Percentiles rank a stretch among this genome's conserved stretches.
Evolutionary conservation across 352 stramenopile species (phyloP).

Genomic region (Phytophthora syringae): DNA sequence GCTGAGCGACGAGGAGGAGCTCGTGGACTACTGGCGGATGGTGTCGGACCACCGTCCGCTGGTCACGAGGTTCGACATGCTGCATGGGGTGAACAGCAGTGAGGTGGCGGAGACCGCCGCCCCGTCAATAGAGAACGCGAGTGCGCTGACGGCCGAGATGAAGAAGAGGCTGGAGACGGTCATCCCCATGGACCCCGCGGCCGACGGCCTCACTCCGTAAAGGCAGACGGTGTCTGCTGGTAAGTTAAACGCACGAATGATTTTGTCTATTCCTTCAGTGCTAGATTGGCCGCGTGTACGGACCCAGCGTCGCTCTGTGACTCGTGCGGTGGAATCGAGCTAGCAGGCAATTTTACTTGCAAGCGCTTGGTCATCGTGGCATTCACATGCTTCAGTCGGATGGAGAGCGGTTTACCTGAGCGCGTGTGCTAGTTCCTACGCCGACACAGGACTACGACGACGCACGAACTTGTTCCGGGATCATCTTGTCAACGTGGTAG

Average conservation of each 20-base stretch:
- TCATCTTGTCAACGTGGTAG: too few relatives aligned
- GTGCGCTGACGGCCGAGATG: conserved; percentile 32
- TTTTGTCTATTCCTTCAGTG: conserved; percentile 17
- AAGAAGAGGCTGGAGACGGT: conserved; percentile 21
- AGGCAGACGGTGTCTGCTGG: conserved; percentile 22
- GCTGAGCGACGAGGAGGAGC: conserved; percentile 54
- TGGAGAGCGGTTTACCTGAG: too few relatives aligned
- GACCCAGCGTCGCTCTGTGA: too few relatives aligned
- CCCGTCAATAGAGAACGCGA: conserved; percentile 27
- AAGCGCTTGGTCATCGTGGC: too few relatives aligned
- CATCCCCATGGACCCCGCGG: conserved; percentile 28
- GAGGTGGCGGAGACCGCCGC: background rate
- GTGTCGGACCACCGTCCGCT: conserved; percentile 82
- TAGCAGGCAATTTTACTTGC: too few relatives aligned
- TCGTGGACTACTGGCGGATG: conserved; percentile 87
- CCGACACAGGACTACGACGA: too few relatives aligned
- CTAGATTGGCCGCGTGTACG: too few relatives aligned
- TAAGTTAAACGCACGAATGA: conserved; percentile 37
- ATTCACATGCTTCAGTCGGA: too few relatives aligned
- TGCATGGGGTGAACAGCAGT: conserved; percentile 20
- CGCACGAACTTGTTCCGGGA: too few relatives aligned
- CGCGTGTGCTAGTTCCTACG: too few relatives aligned
- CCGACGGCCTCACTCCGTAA: conserved; percentile 35
- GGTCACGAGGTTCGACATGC: conserved; percentile 67
- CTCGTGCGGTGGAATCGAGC: too few relatives aligned